These are phyloP conservation scores for Amylocystis lapponica DNA, from an alignment of 768 basidiomycete species.

Conservation along the genomic window DNA sequence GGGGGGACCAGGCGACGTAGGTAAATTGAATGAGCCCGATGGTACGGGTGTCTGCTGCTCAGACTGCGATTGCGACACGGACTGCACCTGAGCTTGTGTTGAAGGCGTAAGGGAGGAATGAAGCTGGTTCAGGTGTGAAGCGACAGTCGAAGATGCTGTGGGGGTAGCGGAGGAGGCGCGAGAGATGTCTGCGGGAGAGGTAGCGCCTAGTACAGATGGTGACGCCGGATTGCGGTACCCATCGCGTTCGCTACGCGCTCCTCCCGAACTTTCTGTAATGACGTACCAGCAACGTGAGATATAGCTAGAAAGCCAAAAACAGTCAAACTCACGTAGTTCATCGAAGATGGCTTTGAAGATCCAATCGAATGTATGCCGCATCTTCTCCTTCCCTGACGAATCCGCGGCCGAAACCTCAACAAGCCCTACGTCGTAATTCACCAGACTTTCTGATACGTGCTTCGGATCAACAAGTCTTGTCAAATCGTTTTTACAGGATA, in stretches of 20 bases:
- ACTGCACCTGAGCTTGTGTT: conserved; percentile 2
- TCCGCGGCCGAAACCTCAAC: conserved; percentile 61
- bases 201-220: conserved; percentile 47
- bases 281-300: neutral
- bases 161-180: conserved; percentile 47
- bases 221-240: conserved; percentile 66
- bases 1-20: conserved; percentile 15
- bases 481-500: conserved; percentile 86
- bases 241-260: conserved; percentile 26
- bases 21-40: neutral
- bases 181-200: conserved; percentile 39
- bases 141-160: conserved; percentile 38
- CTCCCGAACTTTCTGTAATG: neutral
- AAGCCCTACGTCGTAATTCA: conserved; percentile 67
- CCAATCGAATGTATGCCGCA: conserved; percentile 70
- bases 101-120: conserved; percentile 6
- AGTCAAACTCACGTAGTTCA: conserved; percentile 17
- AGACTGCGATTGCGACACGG: conserved; percentile 21
- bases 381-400: conserved; percentile 61
- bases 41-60: neutral
- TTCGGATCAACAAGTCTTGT: conserved; percentile 52
- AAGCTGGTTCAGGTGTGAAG: conserved; percentile 6
- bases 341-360: conserved; percentile 37
- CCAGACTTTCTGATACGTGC: conserved; percentile 43
- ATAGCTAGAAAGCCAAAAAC: neutral